phyloP scores from a whole-genome alignment of 129 eudicot species.

The Apium graveolens region DNA sequence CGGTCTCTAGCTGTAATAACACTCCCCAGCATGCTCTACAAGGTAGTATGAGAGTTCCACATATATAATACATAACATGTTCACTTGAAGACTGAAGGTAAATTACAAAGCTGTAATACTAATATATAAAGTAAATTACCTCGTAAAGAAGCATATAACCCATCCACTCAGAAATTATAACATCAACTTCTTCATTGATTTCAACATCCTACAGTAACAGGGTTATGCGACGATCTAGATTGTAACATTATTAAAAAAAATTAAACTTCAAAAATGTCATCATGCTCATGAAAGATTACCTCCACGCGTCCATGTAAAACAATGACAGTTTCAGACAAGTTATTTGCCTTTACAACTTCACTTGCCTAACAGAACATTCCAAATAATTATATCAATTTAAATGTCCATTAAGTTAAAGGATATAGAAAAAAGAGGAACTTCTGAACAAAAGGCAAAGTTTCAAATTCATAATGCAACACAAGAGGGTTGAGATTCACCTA shows the following conservation, averaged over 20 bases:
- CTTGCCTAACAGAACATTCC: slow-evolving; percentile 52
- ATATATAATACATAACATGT: slow-evolving; percentile 8
- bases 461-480: not conserved
- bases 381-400: slow-evolving; percentile 10
- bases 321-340: slow-evolving; percentile 62
- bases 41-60: slow-evolving; percentile 12
- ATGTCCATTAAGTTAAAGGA: not conserved
- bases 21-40: slow-evolving; percentile 98
- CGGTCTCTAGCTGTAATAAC: slow-evolving; percentile 96
- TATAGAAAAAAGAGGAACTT: not conserved
- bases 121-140: slow-evolving; percentile 24
- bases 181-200: slow-evolving; percentile 94
- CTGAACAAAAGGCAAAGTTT: not conserved
- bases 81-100: slow-evolving; percentile 6
- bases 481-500: not conserved
- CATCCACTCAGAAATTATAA: slow-evolving; percentile 98
- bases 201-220: slow-evolving; percentile 67
- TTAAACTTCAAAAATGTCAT: not conserved
- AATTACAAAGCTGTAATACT: not conserved
- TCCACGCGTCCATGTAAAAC: slow-evolving; percentile 98
- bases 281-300: slow-evolving; percentile 37
- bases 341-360: slow-evolving; percentile 93
- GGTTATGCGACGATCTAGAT: slow-evolving; percentile 1
- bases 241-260: not conserved
- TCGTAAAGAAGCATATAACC: slow-evolving; percentile 99